Conservation (phyloP, 2,329 filamentous ascomycete genomes). For the Chaetothyriales sp. region DNA sequence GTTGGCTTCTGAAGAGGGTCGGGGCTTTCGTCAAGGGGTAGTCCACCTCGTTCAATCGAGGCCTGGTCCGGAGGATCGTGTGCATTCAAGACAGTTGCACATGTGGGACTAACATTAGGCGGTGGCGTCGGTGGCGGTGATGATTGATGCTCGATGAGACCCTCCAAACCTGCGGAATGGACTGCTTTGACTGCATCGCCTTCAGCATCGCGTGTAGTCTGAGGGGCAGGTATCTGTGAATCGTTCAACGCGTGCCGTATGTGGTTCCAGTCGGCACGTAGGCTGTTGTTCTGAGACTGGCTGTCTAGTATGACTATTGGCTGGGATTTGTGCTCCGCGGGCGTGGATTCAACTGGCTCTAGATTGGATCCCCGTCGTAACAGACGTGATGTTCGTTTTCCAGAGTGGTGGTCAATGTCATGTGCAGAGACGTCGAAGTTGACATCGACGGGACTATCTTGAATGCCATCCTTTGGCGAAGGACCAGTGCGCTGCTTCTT, state of each 20-base stretch:
- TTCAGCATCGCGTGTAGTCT: neutral
- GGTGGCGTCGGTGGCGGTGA: neutral
- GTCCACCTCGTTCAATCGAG: neutral
- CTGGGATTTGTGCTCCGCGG: neutral
- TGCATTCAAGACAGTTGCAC: neutral
- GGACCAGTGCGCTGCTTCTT: constrained; percentile 9
- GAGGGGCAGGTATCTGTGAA: neutral
- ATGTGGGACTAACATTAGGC: neutral
- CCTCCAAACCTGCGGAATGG: no score
- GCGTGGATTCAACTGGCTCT: neutral
- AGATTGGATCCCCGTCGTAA: neutral
- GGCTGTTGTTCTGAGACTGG: neutral
- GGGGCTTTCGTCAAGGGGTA: neutral
- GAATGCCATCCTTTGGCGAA: neutral
- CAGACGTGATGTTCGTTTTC: neutral
- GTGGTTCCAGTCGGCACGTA: neutral
- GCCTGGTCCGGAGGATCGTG: neutral
- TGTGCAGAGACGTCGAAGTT: neutral
- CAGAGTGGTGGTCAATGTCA: neutral
- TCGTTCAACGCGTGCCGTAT: neutral
- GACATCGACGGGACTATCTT: constrained; percentile 1
- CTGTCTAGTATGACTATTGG: neutral
- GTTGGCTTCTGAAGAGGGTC: neutral
- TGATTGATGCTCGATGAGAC: neutral
- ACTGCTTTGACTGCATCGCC: neutral